Evolutionary conservation across 805 yeast species (phyloP), one percentile per base, ranked within the genome.

Genomic region (Kazachstania psychrophila): DNA sequence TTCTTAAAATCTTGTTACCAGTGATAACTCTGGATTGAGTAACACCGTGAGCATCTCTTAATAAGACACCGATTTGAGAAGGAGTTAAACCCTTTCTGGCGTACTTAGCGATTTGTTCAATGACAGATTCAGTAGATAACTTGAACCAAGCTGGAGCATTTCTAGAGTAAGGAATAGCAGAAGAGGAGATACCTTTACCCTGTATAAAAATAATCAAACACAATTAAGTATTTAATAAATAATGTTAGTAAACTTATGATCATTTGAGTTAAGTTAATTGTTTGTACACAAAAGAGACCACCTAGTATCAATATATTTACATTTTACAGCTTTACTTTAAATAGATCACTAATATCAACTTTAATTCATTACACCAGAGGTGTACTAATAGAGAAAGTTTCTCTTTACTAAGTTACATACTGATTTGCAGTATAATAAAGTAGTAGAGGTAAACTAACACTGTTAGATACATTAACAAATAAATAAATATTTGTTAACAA

Each of bases 41-140:
- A 62, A 92, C 97, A 75, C 99, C 99, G 78, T 92, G 97, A 61
- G 97, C 92, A 75, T 92, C 99, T 79, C 99, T 87, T 70, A 92
- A 84, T 64, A 87, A 73, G 66, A 92, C 98, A 85, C 99, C 98
- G 54, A 92, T 92, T 73, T 87, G 95, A 62, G 99, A 92, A 63
- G 99, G 99, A 58, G 97, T 85, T 68, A 88, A 75, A 88, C 99
- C 99, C 80, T 92, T 92, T 77, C 96, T 88, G 67, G 99, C 98
- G 77, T 88, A 86, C 83, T 92, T 92, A 88, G 81, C 70, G 75
- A 89, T 79, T 76, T 87, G 96, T 75, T 92, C 98, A 72, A 88
- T 86, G 64, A 92, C 94, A 55, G 86, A 81, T 55, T 88, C 96
- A 56, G 95, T 70, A 47, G 96, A 75, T 62, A 85, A 81, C 79